Evolutionary conservation across 2,329 filamentous ascomycete genomes (phyloP), one percentile per base, ranked within the genome.

Genomic region (Fusarium buharicum): DNA sequence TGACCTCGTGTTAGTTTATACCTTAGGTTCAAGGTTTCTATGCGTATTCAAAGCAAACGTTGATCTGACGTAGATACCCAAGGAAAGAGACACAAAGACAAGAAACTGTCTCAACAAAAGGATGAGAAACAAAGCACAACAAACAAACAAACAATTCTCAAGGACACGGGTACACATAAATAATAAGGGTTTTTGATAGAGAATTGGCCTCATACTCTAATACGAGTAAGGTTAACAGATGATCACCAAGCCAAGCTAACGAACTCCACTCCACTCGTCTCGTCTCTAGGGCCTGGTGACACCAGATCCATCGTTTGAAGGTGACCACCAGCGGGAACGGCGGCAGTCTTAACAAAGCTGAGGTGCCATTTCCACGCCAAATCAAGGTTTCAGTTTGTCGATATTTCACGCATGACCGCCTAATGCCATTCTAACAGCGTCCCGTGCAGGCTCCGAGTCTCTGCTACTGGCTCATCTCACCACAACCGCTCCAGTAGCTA

Each of bases 401-500:
- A 60, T 60, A 28, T 37, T 60, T 48, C 55, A 60, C 55, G 41
- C 55, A 41, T 59, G 56, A 59, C 56, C 55, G 55, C 33, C 46
- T 48, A 24, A 30, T 39, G 48, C 20, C 51, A 40, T 48, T 59
- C 41, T 24, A 38, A 59, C 24, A 27, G 41, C 17, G 49, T 60
- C 56, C 31, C 56, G 55, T 59, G 56, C 48, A 55, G 37, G 18
- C 22, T 31, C 10, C 30, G 9, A 36, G 22, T 8, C 30, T 37
- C 43, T 38, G 17, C 31, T n/a, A 59, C 55, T 59, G 56, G 55
- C 55, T 40, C 43, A 47, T 37, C 47, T 17, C 12, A 30, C 28
- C 28, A 11, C 28, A 30, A 30, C 28, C 28, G 28, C 28, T 30
- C 28, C 28, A 30, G 30, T 33, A 33, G 30, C 30, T 33, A 33